phyloP scores from a whole-genome alignment of 2,329 filamentous ascomycete genomes.

The Ceratocystis lukuohia region DNA sequence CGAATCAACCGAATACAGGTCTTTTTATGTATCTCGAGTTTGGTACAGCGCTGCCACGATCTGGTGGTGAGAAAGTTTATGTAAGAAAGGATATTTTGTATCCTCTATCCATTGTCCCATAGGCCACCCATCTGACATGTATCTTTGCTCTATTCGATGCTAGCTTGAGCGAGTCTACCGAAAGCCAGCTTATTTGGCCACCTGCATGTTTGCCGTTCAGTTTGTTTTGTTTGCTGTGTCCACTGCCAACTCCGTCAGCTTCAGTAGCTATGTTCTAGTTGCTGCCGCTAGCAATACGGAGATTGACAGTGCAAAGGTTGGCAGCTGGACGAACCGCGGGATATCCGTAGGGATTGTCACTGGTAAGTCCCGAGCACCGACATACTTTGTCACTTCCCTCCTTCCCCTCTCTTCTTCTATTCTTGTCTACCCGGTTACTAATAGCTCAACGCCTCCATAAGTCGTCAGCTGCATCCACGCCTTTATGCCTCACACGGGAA shows the following conservation, averaged over 20 bases:
- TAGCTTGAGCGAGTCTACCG: conserved; percentile 41
- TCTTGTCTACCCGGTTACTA: neutral
- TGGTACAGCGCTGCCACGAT: conserved; percentile 46
- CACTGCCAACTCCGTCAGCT: conserved; percentile 44
- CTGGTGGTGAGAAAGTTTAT: conserved; percentile 54
- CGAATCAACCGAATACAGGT: conserved; percentile 31
- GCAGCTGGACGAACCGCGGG: conserved; percentile 44
- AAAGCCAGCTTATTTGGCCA: conserved; percentile 43
- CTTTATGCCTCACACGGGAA: conserved; percentile 42
- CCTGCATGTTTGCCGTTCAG: conserved; percentile 45
- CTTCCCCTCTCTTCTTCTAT: neutral
- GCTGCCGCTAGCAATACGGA: conserved; percentile 33
- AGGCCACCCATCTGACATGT: neutral
- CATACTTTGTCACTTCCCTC: neutral
- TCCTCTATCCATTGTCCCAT: neutral
- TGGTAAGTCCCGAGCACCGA: neutral
- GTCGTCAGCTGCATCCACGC: conserved; percentile 32
- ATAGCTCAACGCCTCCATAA: neutral
- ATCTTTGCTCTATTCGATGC: neutral
- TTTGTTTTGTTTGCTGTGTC: conserved; percentile 51
- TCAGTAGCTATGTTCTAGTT: conserved; percentile 44
- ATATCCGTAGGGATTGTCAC: conserved; percentile 42
- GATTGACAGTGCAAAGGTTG: conserved; percentile 33
- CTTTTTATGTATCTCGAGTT: conserved; percentile 51
- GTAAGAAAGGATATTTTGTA: neutral